Base-by-base conservation (phyloP, 2,329 filamentous ascomycete species). In the Cercospora zeae-maydis region DNA sequence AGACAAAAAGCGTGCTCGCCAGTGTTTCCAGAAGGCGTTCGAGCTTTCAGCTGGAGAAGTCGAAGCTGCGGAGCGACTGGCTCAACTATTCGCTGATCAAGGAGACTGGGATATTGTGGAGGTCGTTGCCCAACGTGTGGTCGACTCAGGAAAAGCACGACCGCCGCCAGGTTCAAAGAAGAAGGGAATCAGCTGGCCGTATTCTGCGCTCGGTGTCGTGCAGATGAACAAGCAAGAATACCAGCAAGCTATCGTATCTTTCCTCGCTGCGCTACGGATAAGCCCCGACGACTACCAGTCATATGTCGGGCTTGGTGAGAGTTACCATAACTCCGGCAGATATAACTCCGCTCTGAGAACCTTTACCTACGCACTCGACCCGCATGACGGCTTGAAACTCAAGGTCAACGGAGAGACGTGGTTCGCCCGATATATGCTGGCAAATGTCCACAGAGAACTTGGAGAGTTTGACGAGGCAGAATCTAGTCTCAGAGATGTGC, bases 21-120 rank as follows among this genome's bases (percentile, higher is more conserved):
- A 90, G 66, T 98, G 93, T 74, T 98, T 98, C 72, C 91, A 97
- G 71, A 97, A 98, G 75, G 95, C 95, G 0, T 90, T 99, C 55
- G 95, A 99, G 75, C 80, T 99, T 2, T 99, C 95, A 0, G 80
- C 92, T 0, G 88, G 90, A 0, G 95, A 99, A 74, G 85, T 96
- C 0, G 83, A 89, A 69, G 92, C 95, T 36, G 95, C 95, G 0
- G 91, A 98, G 75, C 86, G 92, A 30, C 83, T 99, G 14, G 93
- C 95, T 1, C 85, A 86, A 63, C 88, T 87, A 0, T 99, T 97
- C 75, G 93, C 96, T 0, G 88, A 96, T 59, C 88, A 92, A 68
- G 87, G 90, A 37, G 95, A 99, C 72, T 99, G 95, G 95, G 95
- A 98, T 68, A 87, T 96, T 56, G 96, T 99, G 7, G 95, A 98